Conservation (phyloP, 192 early-diverging fungal species). For the Linnemannia schmuckeri region DNA sequence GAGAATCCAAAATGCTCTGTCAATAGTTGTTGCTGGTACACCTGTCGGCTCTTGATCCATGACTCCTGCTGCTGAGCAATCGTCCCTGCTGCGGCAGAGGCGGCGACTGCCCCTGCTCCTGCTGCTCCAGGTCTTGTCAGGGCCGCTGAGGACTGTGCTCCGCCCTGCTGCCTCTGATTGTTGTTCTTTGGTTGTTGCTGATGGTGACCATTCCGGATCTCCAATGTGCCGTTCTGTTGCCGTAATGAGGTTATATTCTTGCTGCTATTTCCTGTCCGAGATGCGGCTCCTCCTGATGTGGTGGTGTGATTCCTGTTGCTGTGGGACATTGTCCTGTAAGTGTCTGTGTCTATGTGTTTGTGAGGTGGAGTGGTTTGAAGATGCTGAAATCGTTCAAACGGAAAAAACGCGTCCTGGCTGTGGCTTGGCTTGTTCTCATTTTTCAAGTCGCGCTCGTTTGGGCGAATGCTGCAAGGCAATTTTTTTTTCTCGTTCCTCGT, state of each 20-base stretch:
- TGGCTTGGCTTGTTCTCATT: background rate
- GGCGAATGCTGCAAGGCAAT: background rate
- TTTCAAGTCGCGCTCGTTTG: background rate
- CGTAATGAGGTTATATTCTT: background rate
- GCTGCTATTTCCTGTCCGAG: background rate
- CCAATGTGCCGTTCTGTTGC: background rate
- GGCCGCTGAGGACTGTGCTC: background rate
- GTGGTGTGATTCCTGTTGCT: background rate
- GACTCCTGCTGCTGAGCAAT: slow-evolving; percentile 25
- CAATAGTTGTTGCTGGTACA: slow-evolving; percentile 61
- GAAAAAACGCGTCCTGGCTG: background rate
- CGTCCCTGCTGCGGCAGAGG: background rate
- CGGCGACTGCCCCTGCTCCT: background rate
- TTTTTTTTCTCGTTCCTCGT: background rate
- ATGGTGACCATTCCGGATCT: background rate
- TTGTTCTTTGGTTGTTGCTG: background rate
- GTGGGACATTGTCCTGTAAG: background rate
- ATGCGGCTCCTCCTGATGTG: background rate
- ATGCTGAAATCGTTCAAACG: background rate
- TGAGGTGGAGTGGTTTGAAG: background rate
- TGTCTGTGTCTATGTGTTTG: background rate
- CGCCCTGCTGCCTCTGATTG: background rate
- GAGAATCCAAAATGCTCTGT: slow-evolving; percentile 88
- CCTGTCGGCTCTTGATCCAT: slow-evolving; percentile 35
- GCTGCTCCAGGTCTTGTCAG: background rate